A percentile compares a stretch with the other conserved stretches of the same genome.
Conservation (phyloP, 208 protist genomes). For the Crithidia mellificae region DNA sequence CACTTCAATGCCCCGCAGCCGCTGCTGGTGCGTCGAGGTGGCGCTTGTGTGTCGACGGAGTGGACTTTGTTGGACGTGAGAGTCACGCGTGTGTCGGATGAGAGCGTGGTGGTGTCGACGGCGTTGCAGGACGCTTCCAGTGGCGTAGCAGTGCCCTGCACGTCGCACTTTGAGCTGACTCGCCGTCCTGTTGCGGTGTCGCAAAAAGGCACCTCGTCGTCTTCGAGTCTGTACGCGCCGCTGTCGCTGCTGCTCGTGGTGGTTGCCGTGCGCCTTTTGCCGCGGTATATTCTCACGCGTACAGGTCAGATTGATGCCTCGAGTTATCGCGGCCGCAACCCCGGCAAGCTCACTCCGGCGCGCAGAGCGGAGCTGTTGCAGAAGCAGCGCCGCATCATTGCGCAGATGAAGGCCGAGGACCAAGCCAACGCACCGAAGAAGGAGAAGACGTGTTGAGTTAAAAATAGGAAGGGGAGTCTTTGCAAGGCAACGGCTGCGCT, state of each 20-base stretch:
- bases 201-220: not conserved
- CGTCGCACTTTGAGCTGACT: slow-evolving; percentile 38
- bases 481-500: too few species aligned
- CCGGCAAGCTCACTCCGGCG: slow-evolving; percentile 28
- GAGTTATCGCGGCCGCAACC: slow-evolving; percentile 23
- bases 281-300: slow-evolving; percentile 41
- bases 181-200: not conserved
- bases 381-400: slow-evolving; percentile 60
- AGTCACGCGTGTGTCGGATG: slow-evolving; percentile 17
- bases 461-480: too few species aligned
- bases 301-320: slow-evolving; percentile 29
- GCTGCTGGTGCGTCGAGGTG: slow-evolving; percentile 21
- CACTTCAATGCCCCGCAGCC: slow-evolving; percentile 20
- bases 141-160: slow-evolving; percentile 16
- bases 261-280: slow-evolving; percentile 38
- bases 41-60: slow-evolving; percentile 24
- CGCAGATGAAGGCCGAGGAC: slow-evolving; percentile 70
- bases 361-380: slow-evolving; percentile 41
- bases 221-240: slow-evolving; percentile 6
- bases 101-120: slow-evolving; percentile 23
- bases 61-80: slow-evolving; percentile 32
- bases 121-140: slow-evolving; percentile 12
- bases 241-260: slow-evolving; percentile 44
- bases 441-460: not conserved
- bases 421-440: slow-evolving; percentile 5